phyloP scores from a whole-genome alignment of 1,139 yeast species.

The Spencermartinsiella ligniputridi region DNA sequence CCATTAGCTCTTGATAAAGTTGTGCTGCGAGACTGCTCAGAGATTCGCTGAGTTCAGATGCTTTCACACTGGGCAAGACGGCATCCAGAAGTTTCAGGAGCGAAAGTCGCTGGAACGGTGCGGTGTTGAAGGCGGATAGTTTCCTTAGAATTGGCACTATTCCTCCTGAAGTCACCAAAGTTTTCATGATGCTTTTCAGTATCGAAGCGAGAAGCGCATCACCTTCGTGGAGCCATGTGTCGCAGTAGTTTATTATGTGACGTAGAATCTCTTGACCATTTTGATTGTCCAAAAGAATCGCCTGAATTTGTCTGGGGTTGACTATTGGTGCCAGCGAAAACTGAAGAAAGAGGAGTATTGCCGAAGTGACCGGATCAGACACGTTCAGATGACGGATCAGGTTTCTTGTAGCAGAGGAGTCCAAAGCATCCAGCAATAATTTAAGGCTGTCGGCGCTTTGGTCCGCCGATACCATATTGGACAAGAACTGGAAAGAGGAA shows the following conservation, averaged over 20 bases:
- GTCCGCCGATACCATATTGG: constrained; percentile 13
- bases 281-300: background rate
- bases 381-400: background rate
- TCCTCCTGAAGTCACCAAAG: background rate
- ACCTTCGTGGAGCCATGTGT: background rate
- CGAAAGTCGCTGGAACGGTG: constrained; percentile 17
- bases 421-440: background rate
- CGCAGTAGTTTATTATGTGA: background rate
- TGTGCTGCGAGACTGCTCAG: background rate
- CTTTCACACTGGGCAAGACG: constrained; percentile 8
- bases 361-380: background rate
- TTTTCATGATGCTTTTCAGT: constrained; percentile 13
- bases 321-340: background rate
- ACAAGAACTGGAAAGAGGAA: constrained; percentile 18
- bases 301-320: background rate
- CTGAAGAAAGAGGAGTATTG: background rate
- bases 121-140: background rate
- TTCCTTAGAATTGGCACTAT: constrained; percentile 3
- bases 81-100: constrained; percentile 24
- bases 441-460: background rate
- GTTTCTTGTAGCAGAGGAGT: background rate
- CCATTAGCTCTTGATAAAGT: background rate
- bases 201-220: background rate
- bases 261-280: background rate
- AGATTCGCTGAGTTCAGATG: background rate